phyloP scores from a whole-genome alignment of 345 rosid species.

The Microthlaspi erraticum region DNA sequence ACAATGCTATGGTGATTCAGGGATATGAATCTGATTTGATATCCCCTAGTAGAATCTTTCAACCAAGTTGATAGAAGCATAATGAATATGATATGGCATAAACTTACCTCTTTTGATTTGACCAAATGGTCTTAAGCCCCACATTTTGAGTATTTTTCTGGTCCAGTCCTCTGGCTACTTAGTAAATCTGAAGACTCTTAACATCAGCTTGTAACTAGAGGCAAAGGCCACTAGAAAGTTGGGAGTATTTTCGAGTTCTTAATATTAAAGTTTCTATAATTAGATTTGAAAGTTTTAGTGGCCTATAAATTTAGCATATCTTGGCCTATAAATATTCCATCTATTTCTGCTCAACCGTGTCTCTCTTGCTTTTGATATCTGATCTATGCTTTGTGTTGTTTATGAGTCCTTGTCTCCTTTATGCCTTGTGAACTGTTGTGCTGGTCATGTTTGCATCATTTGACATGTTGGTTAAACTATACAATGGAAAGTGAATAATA shows the following conservation, averaged over 20 bases:
- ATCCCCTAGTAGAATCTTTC: conserved; percentile 6
- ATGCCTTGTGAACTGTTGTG: neutral
- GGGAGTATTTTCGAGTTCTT: neutral
- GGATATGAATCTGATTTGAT: conserved; percentile 20
- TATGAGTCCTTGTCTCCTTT: conserved; percentile 4
- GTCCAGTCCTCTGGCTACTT: conserved; percentile 1
- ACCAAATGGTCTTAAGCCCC: conserved; percentile 15
- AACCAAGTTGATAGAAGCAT: conserved; percentile 23
- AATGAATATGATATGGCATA: conserved; percentile 25
- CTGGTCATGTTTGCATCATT: neutral
- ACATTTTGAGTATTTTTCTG: conserved; percentile 5
- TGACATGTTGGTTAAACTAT: neutral
- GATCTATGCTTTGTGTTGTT: neutral
- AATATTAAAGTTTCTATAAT: neutral
- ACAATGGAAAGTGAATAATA: conserved; percentile 7
- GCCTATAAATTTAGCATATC: conserved; percentile 7
- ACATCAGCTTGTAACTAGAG: conserved; percentile 1
- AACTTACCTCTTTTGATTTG: conserved; percentile 6
- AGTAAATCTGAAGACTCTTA: neutral
- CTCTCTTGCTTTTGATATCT: conserved; percentile 14
- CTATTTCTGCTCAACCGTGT: neutral
- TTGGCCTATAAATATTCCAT: neutral
- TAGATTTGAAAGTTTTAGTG: neutral
- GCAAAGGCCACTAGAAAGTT: conserved; percentile 5
- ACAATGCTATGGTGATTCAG: conserved; percentile 24